Evolutionary conservation across 2,329 filamentous ascomycete species (phyloP), one percentile per base, ranked within the genome.

Genomic region (Cytospora paraplurivora): DNA sequence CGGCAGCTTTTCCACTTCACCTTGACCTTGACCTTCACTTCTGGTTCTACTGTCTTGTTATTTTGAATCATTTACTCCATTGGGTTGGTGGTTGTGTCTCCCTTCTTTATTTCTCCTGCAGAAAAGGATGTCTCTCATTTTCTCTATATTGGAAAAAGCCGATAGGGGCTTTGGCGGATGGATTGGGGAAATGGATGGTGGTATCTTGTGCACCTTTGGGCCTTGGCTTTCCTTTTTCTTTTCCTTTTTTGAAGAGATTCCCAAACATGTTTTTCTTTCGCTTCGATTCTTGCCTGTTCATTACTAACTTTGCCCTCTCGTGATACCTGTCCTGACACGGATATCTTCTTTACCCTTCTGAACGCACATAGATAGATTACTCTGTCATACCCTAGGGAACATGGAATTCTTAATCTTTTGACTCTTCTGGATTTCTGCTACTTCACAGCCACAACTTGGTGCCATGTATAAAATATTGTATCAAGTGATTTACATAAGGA

Each of bases 211-310:
- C 32, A 8, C n/a, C 8, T 41, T 10, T 59, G 51, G 19, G 33
- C 33, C 19, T 4, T 35, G 41, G 7, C 49, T 44, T 33, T 49
- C n/a, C 38, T 15, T 52, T 47, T 44, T 52, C 53, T 53, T 52
- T 38, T 27, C 44, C 34, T 62, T 63, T 49, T 59, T 34, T 19
- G 49, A 55, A 59, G 34, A 63, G 56, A 59, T 59, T 63, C 62
- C 62, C 62, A 63, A 55, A 38, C 44, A 35, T 27, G 37, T 59
- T 27, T 7, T 52, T 50, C n/a, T 35, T 44, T 19, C 47, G 1
- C 35, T 13, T 51, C 5, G 4, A 19, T 51, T 41, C 50, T 52
- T 34, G 12, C 33, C 33, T 52, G 5, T 55, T 56, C 41, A 11
- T 33, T 55, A 57, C 15, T n/a, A 27, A 33, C 21, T 19, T 15